Base-by-base conservation (phyloP, 176 grass and related monocot species). In the Pontederia crassipes region DNA sequence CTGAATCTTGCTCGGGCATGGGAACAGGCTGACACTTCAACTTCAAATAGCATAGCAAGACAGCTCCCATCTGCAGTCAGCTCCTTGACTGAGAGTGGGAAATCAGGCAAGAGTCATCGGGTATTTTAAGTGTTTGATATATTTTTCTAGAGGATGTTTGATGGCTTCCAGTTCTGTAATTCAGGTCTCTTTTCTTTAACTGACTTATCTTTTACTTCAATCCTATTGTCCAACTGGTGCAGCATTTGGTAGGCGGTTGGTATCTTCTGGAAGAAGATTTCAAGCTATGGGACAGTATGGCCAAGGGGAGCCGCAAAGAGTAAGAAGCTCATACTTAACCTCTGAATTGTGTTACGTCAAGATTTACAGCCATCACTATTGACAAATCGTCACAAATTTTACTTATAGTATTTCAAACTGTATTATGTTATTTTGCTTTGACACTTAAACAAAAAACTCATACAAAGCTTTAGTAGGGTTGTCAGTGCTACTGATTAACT, bases 191-290 rank as follows among this genome's bases (percentile, higher is more conserved):
- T 24, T 24, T 24, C 20, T 24, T 24, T 24, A 24, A 24, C 20
- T 24, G 20, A 24, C 20, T 24, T 24, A 24, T 24, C 20, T 24
- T 24, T 52, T 46, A 28, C 27, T 75, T 14, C 24, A 54, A 46
- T 74, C 74, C 27, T 81, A 76, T 48, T 69, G 20, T 70, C 76
- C 74, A 70, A 68, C 78, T 87, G 82, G 73, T 75, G 67, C 75
- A 97, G 92, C 84, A 69, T 80, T 88, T 67, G 87, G 92, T 72
- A 97, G 91, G 69, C 84, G 92, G 48, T 61, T 97, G 71, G 67
- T 80, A 59, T 78, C 81, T 53, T 76, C 87, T 64, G 87, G 84
- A 77, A 79, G 81, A 59, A 97, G 74, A 74, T 97, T 97, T 65
- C 75, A 88, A 45, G 68, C 79, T 2, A 91, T 83, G 87, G 87